phyloP scores from a whole-genome alignment of 148 eudicot genomes.

The Hydrangea macrophylla region DNA sequence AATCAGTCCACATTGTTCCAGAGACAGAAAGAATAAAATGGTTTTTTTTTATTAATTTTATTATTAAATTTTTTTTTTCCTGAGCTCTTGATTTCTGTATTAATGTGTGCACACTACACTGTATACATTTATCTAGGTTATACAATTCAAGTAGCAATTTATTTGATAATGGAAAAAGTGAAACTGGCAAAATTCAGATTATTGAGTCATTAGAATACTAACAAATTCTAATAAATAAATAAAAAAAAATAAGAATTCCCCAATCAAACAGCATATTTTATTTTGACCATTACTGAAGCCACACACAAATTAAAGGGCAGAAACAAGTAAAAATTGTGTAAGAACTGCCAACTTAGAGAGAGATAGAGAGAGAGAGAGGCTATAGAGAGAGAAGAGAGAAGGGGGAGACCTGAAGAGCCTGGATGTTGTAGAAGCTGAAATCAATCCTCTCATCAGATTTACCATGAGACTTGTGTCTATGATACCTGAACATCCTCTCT shows the following conservation, averaged over 20 bases:
- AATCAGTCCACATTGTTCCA: too few relatives aligned
- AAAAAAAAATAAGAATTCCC: background rate
- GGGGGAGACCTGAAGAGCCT: slow-evolving; percentile 56
- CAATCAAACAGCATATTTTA: too few relatives aligned
- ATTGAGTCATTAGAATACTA: too few relatives aligned
- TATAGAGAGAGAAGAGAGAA: background rate
- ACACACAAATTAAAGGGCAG: background rate
- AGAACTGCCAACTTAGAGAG: background rate
- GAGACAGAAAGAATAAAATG: too few relatives aligned
- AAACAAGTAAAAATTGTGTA: background rate
- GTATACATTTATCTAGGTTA: too few relatives aligned
- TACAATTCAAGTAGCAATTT: too few relatives aligned
- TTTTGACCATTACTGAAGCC: too few relatives aligned
- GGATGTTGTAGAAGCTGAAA: slow-evolving; percentile 67
- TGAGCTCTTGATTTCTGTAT: too few relatives aligned
- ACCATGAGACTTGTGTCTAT: slow-evolving; percentile 34
- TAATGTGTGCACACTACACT: too few relatives aligned
- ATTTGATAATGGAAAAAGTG: too few relatives aligned
- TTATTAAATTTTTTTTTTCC: too few relatives aligned
- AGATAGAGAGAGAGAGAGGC: background rate
- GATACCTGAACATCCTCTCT: slow-evolving; percentile 59
- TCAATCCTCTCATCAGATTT: slow-evolving; percentile 45
- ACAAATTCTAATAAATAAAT: background rate
- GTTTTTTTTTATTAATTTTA: too few relatives aligned
- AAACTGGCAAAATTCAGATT: background rate